Evolutionary conservation across 495 filamentous ascomycete genomes (phyloP).

Genomic region (Xylaria scruposa): DNA sequence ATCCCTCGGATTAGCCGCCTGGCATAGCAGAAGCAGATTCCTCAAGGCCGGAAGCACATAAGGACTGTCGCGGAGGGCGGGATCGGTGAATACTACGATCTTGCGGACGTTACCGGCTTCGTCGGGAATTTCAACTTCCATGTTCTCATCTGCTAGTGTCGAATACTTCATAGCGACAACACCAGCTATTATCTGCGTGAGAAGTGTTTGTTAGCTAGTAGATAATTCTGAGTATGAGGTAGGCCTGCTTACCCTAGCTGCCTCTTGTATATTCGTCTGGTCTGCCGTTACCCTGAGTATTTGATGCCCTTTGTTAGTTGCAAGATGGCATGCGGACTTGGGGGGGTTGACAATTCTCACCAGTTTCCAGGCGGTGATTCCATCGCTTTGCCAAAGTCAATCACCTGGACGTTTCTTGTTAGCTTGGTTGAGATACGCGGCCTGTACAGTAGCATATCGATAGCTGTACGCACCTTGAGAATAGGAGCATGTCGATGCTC

Average conservation of each 20-base stretch:
- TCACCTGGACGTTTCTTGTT: neutral
- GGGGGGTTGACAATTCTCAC: neutral
- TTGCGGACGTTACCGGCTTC: neutral
- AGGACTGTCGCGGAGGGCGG: conserved; percentile 4
- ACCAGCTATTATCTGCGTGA: neutral
- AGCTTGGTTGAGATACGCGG: neutral
- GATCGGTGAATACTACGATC: conserved; percentile 8
- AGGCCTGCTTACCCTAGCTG: neutral
- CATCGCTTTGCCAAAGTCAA: conserved; percentile 11
- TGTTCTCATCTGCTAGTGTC: conserved; percentile 6
- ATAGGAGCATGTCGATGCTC: conserved; percentile 10
- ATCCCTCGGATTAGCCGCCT: conserved; percentile 11
- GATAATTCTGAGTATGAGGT: neutral
- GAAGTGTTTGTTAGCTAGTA: neutral
- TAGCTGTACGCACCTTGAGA: conserved; percentile 12
- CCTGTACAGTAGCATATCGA: neutral
- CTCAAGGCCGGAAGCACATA: neutral
- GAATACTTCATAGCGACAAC: conserved; percentile 15
- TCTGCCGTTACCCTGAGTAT: neutral
- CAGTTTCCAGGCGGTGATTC: neutral
- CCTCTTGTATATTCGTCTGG: conserved; percentile 17
- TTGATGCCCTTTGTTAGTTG: neutral
- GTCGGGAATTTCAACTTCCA: conserved; percentile 14
- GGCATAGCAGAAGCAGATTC: conserved; percentile 15
- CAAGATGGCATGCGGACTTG: neutral